Base-by-base conservation (phyloP, 2,329 filamentous ascomycete genomes). In the Diaporthe sp. region DNA sequence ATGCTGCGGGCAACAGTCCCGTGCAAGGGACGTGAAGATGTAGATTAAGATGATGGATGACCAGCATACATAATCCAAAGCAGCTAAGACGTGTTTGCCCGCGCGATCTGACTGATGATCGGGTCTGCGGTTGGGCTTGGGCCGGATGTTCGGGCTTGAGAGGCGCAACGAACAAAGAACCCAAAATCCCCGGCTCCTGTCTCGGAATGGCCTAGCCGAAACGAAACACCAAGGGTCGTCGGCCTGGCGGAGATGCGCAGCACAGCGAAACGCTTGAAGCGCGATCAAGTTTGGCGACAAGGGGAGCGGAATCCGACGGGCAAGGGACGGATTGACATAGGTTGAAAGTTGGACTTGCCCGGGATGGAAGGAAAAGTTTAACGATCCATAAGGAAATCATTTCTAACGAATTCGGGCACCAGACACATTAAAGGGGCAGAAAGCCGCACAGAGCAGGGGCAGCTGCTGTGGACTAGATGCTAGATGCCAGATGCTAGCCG, bases 401-500 rank as follows among this genome's bases (percentile, higher is more conserved):
- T 28, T 12, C 17, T 8, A 15, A 57, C 25, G 17, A 44, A 44
- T 25, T n/a, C 34, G 49, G 65, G 65, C 65, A 53, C 34, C 10
- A 70, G 65, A 53, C 65, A 42, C 46, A 51, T 62, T 53, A 72
- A 62, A 60, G 57, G 71, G 58, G 31, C 6, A 53, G n/a, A 28
- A 19, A 4, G 49, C 46, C 46, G 65, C 13, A 15, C 65, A 22
- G 34, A 70, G 49, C 62, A 68, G 31, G 62, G 65, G 65, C 46
- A 37, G 65, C 46, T 42, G 31, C 31, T 31, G 31, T 31, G n/a
- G 44, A 37, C 49, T 28, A 55, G 65, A 53, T 68, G 65, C 22
- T n/a, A 37, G 65, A 68, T 70, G 46, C 65, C n/a, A 55, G 49
- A 39, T 68, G 42, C 62, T 62, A 62, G 60, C n/a, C 51, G 42